Base-by-base conservation (phyloP, 768 basidiomycete genomes). In the Hericium coralloides region DNA sequence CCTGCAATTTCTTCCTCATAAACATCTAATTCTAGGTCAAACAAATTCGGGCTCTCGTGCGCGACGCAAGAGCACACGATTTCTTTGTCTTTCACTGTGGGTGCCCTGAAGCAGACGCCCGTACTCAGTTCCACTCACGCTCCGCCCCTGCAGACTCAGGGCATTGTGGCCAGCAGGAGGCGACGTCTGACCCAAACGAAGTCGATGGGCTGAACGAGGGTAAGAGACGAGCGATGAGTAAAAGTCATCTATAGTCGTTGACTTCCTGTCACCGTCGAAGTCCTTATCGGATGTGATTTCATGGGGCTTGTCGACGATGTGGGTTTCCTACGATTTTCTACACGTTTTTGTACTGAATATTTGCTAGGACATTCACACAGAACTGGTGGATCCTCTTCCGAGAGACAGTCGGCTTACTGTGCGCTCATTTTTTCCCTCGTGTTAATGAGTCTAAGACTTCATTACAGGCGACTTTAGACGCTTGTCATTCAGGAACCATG, bases 401-500 rank as follows among this genome's bases (percentile, higher is more conserved):
- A 14, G 1, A n/a, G 59, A 59, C 10, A 22, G 54, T 12, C 59
- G 58, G 25, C 38, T 65, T 17, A 65, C 56, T 0, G 64, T 61
- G 17, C 36, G 60, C 43, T 20, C n/a, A 4, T 12, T 22, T 37
- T 26, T 22, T 4, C 10, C 23, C n/a, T 12, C 5, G 22, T 1
- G 15, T 37, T 25, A 18, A 43, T 9, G 17, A 8, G 26, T 41
- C 55, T 25, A n/a, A 31, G 5, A 7, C n/a, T 2, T 55, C 43
- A 43, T 3, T 51, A 6, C 45, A 65, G 63, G 63, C 59, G 8
- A 59, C 64, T 51, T 38, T 63, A 12, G 65, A 65, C 38, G 49
- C 65, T 1, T 65, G 65, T 39, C 59, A 64, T 53, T 64, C 63
- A 0, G 63, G 65, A 2, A 57, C 63, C 0, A 25, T 66, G 14